These are phyloP conservation scores for Voacanga thouarsii DNA, from an alignment of 257 asterid genomes.

Conservation along the genomic window DNA sequence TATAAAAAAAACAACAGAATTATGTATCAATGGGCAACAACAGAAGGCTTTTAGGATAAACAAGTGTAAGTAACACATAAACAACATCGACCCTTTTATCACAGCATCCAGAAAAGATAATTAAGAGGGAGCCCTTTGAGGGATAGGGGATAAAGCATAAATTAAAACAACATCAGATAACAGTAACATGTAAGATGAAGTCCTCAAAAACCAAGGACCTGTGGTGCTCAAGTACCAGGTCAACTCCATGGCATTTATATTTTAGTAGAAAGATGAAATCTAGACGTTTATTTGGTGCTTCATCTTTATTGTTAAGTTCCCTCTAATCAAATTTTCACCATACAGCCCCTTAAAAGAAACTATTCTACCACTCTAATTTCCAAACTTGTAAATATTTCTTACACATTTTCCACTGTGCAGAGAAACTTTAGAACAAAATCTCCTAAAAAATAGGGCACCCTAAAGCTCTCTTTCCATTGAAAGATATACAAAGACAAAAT, in stretches of 20 bases:
- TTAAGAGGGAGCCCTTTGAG: not conserved
- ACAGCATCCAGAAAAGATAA: no score
- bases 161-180: no score
- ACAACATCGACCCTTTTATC: not conserved
- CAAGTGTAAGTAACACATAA: not conserved
- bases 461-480: no score
- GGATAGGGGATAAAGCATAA: not conserved
- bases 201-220: not conserved
- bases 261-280: not conserved
- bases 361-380: no score
- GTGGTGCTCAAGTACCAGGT: not conserved
- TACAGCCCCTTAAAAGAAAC: no score
- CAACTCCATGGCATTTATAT: not conserved
- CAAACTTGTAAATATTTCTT: not conserved
- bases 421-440: not conserved
- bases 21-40: not conserved
- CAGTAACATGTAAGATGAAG: not conserved
- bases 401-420: not conserved
- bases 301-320: not conserved
- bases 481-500: no score
- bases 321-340: no score
- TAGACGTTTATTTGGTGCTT: not conserved
- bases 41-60: not conserved
- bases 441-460: not conserved
- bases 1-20: not conserved